A percentile compares a stretch with the other conserved stretches of the same genome.
These are phyloP conservation scores for Macrolepiota albuminosa DNA, from an alignment of 768 basidiomycete genomes.

Conservation along the genomic window DNA sequence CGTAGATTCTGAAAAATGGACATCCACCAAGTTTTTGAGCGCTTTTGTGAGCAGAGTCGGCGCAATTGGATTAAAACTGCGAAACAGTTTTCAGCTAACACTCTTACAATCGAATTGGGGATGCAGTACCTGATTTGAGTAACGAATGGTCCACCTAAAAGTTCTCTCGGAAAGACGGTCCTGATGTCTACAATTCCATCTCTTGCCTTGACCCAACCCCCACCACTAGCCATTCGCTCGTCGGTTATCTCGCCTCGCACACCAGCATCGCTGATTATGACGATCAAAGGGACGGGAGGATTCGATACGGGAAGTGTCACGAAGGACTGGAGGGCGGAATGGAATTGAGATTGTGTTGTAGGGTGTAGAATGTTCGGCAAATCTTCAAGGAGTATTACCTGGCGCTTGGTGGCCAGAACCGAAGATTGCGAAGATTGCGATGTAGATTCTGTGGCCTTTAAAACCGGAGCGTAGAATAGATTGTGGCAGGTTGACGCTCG, in stretches of 20 bases:
- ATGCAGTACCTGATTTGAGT: conserved; percentile 64
- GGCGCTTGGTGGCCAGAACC: conserved; percentile 27
- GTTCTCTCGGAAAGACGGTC: conserved; percentile 61
- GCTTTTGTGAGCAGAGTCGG: conserved; percentile 80
- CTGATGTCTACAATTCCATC: conserved; percentile 58
- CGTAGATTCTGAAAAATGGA: conserved; percentile 36
- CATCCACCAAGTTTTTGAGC: conserved; percentile 52
- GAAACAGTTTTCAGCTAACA: conserved; percentile 1
- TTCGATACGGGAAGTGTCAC: conserved; percentile 31
- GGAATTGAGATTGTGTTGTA: conserved; percentile 66
- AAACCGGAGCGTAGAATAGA: conserved; percentile 33
- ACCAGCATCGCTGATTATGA: conserved; percentile 83
- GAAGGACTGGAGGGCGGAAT: conserved; percentile 58
- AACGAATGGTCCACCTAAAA: conserved; percentile 70
- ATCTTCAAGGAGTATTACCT: conserved; percentile 80
- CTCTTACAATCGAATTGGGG: background rate
- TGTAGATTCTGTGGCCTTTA: conserved; percentile 5
- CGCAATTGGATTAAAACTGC: conserved; percentile 90
- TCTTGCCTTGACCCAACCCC: conserved; percentile 44
- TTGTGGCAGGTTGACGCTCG: conserved; percentile 60
- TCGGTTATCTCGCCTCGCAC: conserved; percentile 64
- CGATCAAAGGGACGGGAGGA: conserved; percentile 60
- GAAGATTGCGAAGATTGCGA: conserved; percentile 11
- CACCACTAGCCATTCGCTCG: conserved; percentile 34
- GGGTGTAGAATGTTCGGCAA: conserved; percentile 86